Percentiles rank a stretch among this genome's conserved stretches.
These are phyloP conservation scores for Bolboschoenus planiculmis DNA, from an alignment of 176 grass and related monocot species.

Conservation along the genomic window DNA sequence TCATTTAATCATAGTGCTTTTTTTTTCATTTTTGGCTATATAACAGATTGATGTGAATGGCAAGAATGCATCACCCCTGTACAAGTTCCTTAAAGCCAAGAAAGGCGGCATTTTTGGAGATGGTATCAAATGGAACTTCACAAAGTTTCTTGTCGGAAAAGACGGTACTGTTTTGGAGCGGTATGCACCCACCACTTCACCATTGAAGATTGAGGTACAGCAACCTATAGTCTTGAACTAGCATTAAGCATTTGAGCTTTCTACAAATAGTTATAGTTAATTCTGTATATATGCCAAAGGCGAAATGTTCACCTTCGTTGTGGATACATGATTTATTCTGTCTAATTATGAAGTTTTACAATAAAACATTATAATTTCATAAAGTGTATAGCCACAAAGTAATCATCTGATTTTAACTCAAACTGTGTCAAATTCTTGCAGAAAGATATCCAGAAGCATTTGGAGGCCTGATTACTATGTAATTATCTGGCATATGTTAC, in stretches of 20 bases:
- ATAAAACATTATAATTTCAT: not conserved
- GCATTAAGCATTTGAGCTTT: not conserved
- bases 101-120: constrained; percentile 34
- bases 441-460: constrained; percentile 31
- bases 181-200: constrained; percentile 32
- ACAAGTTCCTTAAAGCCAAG: constrained; percentile 34
- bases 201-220: constrained; percentile 31
- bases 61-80: constrained; percentile 29
- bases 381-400: not conserved
- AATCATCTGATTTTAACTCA: not conserved
- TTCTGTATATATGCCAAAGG: not conserved
- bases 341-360: not conserved
- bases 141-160: constrained; percentile 30
- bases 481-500: not conserved
- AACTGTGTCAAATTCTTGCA: constrained; percentile 13
- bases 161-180: constrained; percentile 28
- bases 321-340: not conserved
- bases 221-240: not conserved
- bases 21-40: not conserved
- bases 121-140: constrained; percentile 41
- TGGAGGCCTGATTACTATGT: not conserved
- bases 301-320: not conserved
- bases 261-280: not conserved
- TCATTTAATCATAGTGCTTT: not conserved
- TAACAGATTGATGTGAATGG: constrained; percentile 39